Base-by-base conservation (phyloP, 805 yeast genomes). In the Candida endomychidarum region DNA sequence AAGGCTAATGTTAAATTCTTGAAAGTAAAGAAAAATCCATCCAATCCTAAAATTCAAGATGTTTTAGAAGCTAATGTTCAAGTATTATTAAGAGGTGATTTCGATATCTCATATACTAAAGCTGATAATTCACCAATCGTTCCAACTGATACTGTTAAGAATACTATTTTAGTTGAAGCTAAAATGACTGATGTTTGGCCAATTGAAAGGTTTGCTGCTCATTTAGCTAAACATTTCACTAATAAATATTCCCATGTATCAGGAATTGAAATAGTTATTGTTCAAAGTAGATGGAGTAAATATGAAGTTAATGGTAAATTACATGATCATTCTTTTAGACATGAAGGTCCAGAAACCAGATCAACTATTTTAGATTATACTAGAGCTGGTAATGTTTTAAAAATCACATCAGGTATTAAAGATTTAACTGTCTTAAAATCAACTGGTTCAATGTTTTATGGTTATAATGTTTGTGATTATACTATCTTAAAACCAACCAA, bases 121-220 rank as follows among this genome's bases (percentile, higher is more conserved):
- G 96, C 96, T 26, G 95, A 90, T 66, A 90, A 90, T 69, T 58
- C 85, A 2, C 77, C 85, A n/a, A 81, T 90, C 55, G 95, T 90
- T 36, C 96, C 97, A 43, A 90, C 97, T 7, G 96, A 89, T 63
- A 87, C 96, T 1, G 89, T 88, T 41, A 89, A 89, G 65, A 89
- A 89, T 73, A 89, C 96, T 37, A 79, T 86, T 48, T 73, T 85
- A 58, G 74, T 90, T 23, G 82, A 86, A 50, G 96, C 96, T 49
- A 86, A 84, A 65, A 81, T 76, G 56, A 74, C 78, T 36, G 86
- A 88, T 48, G 91, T 85, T 36, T 86, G 90, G 85, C 96, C 96
- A 44, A 82, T 86, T 49, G 97, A 90, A 73, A 74, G 83, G 42
- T 90, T 87, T 63, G 96, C 93, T 22, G 88, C 90, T 24, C 86